phyloP scores from a whole-genome alignment of 164 flowering plant genomes.

The Kalanchoe fedtschenkoi region DNA sequence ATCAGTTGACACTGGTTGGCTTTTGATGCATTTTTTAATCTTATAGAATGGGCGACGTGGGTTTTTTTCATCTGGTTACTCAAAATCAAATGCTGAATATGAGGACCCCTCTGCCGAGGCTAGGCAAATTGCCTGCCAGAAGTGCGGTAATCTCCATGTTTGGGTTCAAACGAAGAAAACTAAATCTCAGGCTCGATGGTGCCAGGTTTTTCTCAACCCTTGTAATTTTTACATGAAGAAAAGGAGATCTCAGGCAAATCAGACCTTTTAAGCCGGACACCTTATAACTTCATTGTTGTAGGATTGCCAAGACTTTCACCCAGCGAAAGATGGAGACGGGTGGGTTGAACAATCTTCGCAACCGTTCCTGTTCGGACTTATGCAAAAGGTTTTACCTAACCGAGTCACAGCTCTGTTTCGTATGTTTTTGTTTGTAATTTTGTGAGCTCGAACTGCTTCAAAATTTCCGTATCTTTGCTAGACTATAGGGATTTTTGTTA shows the following conservation, averaged over 20 bases:
- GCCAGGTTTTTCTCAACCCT: conserved; percentile 52
- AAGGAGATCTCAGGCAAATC: not conserved
- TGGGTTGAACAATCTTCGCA: conserved; percentile 93
- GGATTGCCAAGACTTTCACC: conserved; percentile 96
- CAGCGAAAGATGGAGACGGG: conserved; percentile 97
- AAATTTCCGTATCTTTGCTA: not conserved
- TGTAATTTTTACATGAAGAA: not conserved
- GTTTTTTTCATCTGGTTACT: conserved; percentile 43
- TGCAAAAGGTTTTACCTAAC: conserved; percentile 64
- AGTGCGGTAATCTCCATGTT: conserved; percentile 63
- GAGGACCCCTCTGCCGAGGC: conserved; percentile 54
- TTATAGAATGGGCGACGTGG: conserved; percentile 57
- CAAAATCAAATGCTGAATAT: conserved; percentile 35
- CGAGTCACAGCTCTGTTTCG: not conserved
- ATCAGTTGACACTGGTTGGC: not conserved
- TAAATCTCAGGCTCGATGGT: conserved; percentile 93
- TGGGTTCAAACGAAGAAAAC: conserved; percentile 62
- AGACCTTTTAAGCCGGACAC: conserved; percentile 8
- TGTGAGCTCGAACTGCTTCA: not conserved
- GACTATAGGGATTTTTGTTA: not conserved
- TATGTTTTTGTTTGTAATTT: not conserved
- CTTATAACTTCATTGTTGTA: conserved; percentile 22
- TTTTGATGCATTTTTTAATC: not conserved
- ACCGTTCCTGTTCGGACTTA: conserved; percentile 69
- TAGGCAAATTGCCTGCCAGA: conserved; percentile 85